phyloP scores from a whole-genome alignment of 441 rosid species.

The Eruca vesicaria region DNA sequence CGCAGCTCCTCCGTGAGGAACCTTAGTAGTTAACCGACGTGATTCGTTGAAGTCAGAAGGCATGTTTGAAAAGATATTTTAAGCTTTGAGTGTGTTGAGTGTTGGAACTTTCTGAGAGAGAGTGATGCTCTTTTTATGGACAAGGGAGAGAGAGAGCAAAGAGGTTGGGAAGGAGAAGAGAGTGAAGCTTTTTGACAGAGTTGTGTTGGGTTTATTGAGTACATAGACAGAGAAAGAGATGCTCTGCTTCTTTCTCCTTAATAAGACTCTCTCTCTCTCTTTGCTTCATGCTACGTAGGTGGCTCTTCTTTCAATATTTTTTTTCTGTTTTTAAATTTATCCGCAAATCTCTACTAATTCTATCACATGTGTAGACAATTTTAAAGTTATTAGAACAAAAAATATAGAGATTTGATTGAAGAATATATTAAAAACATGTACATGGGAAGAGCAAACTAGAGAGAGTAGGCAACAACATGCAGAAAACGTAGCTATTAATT shows the following conservation, averaged over 20 bases:
- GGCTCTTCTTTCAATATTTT: constrained; percentile 31
- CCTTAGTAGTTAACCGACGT: background rate
- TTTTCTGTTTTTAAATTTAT: constrained; percentile 18
- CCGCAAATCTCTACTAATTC: background rate
- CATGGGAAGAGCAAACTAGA: constrained; percentile 3
- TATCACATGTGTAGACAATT: background rate
- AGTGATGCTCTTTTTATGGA: constrained; percentile 18
- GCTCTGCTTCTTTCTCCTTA: constrained; percentile 12
- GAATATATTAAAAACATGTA: background rate
- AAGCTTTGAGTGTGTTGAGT: background rate
- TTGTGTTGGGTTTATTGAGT: constrained; percentile 33
- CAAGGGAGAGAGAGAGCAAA: background rate
- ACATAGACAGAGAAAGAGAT: constrained; percentile 31
- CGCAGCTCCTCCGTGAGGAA: constrained; percentile 6
- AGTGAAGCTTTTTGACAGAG: constrained; percentile 34
- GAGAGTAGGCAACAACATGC: background rate
- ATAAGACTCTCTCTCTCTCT: constrained; percentile 7
- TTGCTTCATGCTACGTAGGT: constrained; percentile 16
- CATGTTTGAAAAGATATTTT: background rate
- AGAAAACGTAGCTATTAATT: background rate
- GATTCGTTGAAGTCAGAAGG: constrained; percentile 18
- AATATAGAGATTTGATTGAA: background rate
- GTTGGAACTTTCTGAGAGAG: constrained; percentile 11
- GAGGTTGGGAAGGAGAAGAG: constrained; percentile 4
- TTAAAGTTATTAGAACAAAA: background rate